Base-by-base conservation (phyloP, 75 land plant species). In the Sequoia sempervirens region DNA sequence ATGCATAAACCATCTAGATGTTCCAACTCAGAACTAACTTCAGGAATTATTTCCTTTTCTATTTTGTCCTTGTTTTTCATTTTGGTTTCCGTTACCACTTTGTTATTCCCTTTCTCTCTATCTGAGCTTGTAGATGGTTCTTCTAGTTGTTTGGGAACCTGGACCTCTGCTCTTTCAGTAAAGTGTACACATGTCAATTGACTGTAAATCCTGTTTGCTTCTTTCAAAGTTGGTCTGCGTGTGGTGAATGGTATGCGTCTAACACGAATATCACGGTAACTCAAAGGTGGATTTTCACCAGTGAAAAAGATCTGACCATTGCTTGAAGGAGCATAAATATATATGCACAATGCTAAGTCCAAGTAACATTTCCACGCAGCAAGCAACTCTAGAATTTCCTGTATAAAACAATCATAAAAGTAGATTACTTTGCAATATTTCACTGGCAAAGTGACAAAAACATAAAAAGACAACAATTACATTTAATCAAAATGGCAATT, bases 141-240 rank as follows among this genome's bases (percentile, higher is more conserved):
- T 38, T 83, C 84, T 38, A 69, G 83, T n/a, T 23, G 64, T 34
- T 17, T 58, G 37, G 61, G 28, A 64, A 75, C 18, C 53, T 13
- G 40, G 17, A 68, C 83, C 46, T 50, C 86, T 56, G 84, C 79
- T 36, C 82, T 87, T 56, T 83, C 82, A 82, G 85, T 89, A 82
- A 83, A 86, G 18, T 81, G 37, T 50, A 97, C 43, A 38, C 82
- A 80, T 2, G 88, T 90, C 83, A 97, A 80, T 68, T 90, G 90
- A 79, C 86, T 68, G 88, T 91, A 95, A 30, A 97, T 81, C 4
- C 96, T 89, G 23, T 87, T 87, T 10, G 94, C 94, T 92, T 98
- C 99, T 86, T 98, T 98, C 47, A 92, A 85, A 20, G 99, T 98
- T 37, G 99, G 99, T 84, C 99, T 88, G 20, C 92, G 87, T 68